Base-by-base conservation (phyloP, 139 green algal species). In the Micractinium sp. region DNA sequence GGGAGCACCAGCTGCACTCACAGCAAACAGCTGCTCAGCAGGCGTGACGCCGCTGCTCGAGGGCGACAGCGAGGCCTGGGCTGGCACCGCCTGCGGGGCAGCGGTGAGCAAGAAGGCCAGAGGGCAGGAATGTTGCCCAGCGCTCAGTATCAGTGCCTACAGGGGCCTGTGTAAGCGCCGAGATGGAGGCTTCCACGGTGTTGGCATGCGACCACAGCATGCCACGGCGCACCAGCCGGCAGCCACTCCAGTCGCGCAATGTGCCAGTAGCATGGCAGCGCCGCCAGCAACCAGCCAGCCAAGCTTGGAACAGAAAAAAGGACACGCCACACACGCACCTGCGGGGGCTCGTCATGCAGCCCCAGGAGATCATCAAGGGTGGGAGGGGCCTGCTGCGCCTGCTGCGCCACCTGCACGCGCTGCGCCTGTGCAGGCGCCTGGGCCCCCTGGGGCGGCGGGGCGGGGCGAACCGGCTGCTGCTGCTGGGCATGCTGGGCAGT, bases 341-440 rank as follows among this genome's bases (percentile, higher is more conserved):
- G 33, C 19, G 25, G 47, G 1, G 79, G 0, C 39, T 23, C 60
- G 14, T 3, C 23, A 31, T 23, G 13, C 53, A 89, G 74, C 4
- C 75, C 75, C 56, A 89, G 76, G 23, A 89, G 76, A 27, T 89
- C 86, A 27, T 89, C 86, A 27, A 89, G 75, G 76, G 35, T 83
- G 67, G 36, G 47, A 9, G 56, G 41, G 2, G 80, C 35, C 80
- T 69, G 41, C 53, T 80, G 74, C 33, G 74, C 74, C 74, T 80
- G 74, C 74, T 27, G 74, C 5, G 74, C 33, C 2, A 71, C 63
- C 63, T 27, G 63, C 63, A 25, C 22, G 14, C 63, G 63, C 63
- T 27, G 63, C 63, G 22, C 20, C 63, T 31, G 63, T 71, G 63
- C 63, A 12, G 63, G 63, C 63, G 63, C 63, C 63, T 67, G 60